Evolutionary conservation across 768 basidiomycete genomes (phyloP).

Genomic region (Boletus bicolor): DNA sequence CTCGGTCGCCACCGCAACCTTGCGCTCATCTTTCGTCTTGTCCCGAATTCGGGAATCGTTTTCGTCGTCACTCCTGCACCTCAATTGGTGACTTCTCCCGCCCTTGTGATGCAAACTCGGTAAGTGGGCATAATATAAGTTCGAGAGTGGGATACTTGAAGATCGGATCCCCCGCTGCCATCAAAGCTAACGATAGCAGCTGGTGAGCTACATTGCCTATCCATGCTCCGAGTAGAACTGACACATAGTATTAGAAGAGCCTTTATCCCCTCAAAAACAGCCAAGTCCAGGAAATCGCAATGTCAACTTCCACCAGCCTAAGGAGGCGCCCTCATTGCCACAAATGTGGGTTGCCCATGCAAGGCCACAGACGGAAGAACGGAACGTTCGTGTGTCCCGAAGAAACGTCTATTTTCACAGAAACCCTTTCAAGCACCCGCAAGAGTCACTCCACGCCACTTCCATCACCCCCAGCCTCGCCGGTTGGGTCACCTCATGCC

Average conservation of each 20-base stretch:
- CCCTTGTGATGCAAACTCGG: conserved; percentile 4
- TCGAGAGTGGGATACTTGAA: conserved; percentile 1
- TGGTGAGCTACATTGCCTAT: conserved; percentile 19
- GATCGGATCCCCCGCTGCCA: conserved; percentile 18
- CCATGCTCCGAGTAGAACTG: conserved; percentile 1
- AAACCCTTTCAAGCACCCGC: conserved; percentile 6
- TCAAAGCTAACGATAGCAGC: conserved; percentile 24
- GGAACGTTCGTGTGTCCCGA: conserved; percentile 30
- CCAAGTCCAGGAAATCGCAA: conserved; percentile 6
- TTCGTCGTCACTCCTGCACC: conserved; percentile 7
- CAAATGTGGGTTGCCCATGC: conserved; percentile 32
- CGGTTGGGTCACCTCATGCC: conserved; percentile 21
- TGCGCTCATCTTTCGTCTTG: conserved; percentile 15
- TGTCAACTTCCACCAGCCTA: conserved; percentile 28
- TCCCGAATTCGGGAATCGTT: conserved; percentile 22
- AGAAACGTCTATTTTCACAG: conserved; percentile 14
- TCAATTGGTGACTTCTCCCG: not conserved
- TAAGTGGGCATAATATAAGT: conserved; percentile 25
- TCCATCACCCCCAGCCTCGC: conserved; percentile 29
- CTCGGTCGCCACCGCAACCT: conserved; percentile 24
- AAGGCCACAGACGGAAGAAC: conserved; percentile 32
- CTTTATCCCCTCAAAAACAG: not conserved
- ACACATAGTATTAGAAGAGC: conserved; percentile 2
- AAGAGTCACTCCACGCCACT: conserved; percentile 24
- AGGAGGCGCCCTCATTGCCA: conserved; percentile 36